Percentiles rank a stretch among this genome's conserved stretches.
phyloP scores from a whole-genome alignment of 2,329 filamentous ascomycete genomes.

The Exophiala sideris region DNA sequence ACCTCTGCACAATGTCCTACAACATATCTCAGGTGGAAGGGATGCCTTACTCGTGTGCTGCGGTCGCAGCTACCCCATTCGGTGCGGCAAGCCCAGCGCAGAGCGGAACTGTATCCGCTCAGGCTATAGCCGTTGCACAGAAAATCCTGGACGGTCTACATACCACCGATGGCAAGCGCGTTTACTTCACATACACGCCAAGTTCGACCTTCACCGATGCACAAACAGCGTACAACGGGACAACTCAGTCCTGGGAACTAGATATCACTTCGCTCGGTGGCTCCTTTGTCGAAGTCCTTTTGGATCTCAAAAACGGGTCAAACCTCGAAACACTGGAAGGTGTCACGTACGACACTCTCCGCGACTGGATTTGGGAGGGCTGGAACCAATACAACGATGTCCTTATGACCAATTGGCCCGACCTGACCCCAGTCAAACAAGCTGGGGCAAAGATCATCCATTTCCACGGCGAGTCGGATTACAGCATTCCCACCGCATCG shows the following conservation, averaged over 20 bases:
- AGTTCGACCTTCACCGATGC: conserved; percentile 30
- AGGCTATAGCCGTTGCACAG: conserved; percentile 35
- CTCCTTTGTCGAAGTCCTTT: conserved; percentile 1
- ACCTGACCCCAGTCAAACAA: conserved; percentile 50
- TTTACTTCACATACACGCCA: conserved; percentile 39
- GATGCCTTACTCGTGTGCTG: conserved; percentile 40
- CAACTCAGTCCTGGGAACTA: conserved; percentile 32
- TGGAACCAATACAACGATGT: conserved; percentile 49
- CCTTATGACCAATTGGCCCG: conserved; percentile 54
- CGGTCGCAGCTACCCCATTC: conserved; percentile 21
- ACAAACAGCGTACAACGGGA: conserved; percentile 29
- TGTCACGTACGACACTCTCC: conserved; percentile 56
- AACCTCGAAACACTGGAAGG: conserved; percentile 34
- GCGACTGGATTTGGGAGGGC: conserved; percentile 49
- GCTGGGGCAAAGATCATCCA: conserved; percentile 57
- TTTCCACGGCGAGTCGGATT: conserved; percentile 58
- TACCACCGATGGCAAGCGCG: conserved; percentile 38
- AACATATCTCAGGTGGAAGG: conserved; percentile 48
- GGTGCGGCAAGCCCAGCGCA: conserved; percentile 31
- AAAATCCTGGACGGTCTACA: conserved; percentile 40
- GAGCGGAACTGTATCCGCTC: conserved; percentile 30
- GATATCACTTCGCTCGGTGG: conserved; percentile 35
- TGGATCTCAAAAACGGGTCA: too few relatives aligned
- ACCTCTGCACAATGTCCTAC: conserved; percentile 48
- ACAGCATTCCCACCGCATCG: conserved; percentile 51